phyloP scores from a whole-genome alignment of 108 stramenopile species.

The Conticribra weissflogii region DNA sequence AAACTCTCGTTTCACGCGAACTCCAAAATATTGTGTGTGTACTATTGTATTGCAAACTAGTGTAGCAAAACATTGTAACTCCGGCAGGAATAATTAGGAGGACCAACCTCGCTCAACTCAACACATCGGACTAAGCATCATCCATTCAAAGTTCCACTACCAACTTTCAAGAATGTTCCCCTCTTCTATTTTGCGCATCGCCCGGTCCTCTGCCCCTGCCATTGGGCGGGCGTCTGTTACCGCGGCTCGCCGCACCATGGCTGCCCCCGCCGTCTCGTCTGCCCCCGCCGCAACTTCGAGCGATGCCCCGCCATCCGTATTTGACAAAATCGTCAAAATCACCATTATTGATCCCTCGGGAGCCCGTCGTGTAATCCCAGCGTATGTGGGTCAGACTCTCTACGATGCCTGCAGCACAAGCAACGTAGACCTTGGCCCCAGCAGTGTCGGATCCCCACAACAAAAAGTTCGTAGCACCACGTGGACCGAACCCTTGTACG shows the following conservation, averaged over 20 bases:
- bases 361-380: slow-evolving; percentile 79
- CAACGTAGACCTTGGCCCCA: slow-evolving; percentile 86
- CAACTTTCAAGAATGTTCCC: slow-evolving; percentile 15
- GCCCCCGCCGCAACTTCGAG: slow-evolving; percentile 24
- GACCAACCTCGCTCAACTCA: no score
- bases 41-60: no score
- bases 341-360: slow-evolving; percentile 89
- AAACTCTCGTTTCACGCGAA: no score
- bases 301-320: slow-evolving; percentile 64
- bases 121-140: background rate
- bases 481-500: slow-evolving; percentile 89
- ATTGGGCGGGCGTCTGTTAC: slow-evolving; percentile 11
- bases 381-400: slow-evolving; percentile 72
- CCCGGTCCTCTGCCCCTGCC: slow-evolving; percentile 16
- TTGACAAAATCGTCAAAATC: slow-evolving; percentile 73
- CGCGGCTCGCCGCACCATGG: slow-evolving; percentile 32
- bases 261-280: slow-evolving; percentile 37
- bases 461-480: slow-evolving; percentile 58
- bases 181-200: slow-evolving; percentile 19
- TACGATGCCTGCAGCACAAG: slow-evolving; percentile 77
- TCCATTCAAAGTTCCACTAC: background rate
- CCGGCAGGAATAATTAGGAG: no score
- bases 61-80: no score
- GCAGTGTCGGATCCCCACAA: slow-evolving; percentile 51
- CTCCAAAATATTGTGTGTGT: no score